These are phyloP conservation scores for Suhomyces canberraensis DNA, from an alignment of 805 yeast genomes.

Conservation along the genomic window DNA sequence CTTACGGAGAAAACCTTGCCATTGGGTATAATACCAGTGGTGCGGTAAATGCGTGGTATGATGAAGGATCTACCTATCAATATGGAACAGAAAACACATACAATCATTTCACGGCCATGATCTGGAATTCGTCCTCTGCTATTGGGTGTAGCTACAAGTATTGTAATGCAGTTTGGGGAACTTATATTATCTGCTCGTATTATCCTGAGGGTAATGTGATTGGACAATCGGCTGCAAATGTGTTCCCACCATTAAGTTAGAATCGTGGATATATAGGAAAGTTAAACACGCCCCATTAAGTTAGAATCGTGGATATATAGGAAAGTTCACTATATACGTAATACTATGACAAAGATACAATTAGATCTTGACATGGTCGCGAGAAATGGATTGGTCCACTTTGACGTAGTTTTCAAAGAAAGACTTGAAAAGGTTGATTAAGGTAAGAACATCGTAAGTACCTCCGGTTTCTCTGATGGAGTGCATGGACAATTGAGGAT, in stretches of 20 bases:
- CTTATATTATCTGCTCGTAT: conserved; percentile 39
- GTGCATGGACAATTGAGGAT: conserved; percentile 92
- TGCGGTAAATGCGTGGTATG: conserved; percentile 40
- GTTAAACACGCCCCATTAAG: too few species aligned
- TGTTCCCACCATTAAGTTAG: conserved; percentile 20
- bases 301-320: too few species aligned
- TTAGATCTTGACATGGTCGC: conserved; percentile 18
- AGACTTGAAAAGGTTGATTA: conserved; percentile 58
- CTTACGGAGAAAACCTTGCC: conserved; percentile 40
- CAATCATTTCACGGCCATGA: conserved; percentile 38
- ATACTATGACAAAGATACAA: too few species aligned
- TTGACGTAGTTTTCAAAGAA: conserved; percentile 47
- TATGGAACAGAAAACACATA: conserved; percentile 26
- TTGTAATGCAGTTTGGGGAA: conserved; percentile 32
- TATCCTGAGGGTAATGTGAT: conserved; percentile 30
- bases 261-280: too few species aligned
- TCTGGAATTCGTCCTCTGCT: conserved; percentile 32
- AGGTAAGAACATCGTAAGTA: conserved; percentile 61
- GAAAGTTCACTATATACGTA: too few species aligned
- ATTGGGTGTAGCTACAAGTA: conserved; percentile 35
- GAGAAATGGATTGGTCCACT: conserved; percentile 26
- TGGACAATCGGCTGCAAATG: conserved; percentile 21
- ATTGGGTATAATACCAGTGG: conserved; percentile 33
- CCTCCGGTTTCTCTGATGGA: conserved; percentile 92
- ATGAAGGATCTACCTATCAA: conserved; percentile 29